Evolutionary conservation across 306 rosid species (phyloP), one percentile per base, ranked within the genome.

Genomic region (Amphicarpaea edgeworthii): DNA sequence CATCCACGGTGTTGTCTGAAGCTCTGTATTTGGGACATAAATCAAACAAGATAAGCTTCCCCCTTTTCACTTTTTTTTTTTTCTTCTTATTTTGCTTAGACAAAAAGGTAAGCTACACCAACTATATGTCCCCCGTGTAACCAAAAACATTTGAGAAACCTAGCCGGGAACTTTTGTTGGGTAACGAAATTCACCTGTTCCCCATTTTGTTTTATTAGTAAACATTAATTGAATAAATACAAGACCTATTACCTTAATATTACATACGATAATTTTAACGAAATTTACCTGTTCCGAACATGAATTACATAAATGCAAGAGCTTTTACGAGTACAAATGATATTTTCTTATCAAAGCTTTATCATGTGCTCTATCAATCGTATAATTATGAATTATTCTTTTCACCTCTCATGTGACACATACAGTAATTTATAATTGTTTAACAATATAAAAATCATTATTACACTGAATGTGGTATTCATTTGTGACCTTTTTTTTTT

Each of bases 101-200:
- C 73, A 81, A 76, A 81, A 81, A 68, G 76, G 59, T 57, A 24
- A 17, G 20, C 32, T 71, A 38, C 80, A 47, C 63, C 80, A 57
- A 57, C 68, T 41, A 37, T 21, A 8, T 34, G 28, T 53, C 58
- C 72, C 65, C 55, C 14, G 17, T 66, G 47, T 19, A 57, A 67
- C 28, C 1, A 15, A 24, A 55, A 37, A 17, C 7, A 3, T 8
- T 12, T 41, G 38, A 74, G 49, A 20, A 23, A 43, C 1, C 3
- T 8, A 19, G 1, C 23, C 74, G 30, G n/a, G 24, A 63, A 38
- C 54, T 37, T 64, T 64, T 64, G 65, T 51, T 65, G 66, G 73
- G 54, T 65, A 50, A 72, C 40, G 7, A 11, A 70, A 37, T 23
- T 54, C 16, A 55, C 67, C 12, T 23, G 17, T 71, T 21, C 17